Conservation (phyloP, 2,329 filamentous ascomycete species). For the Blastomyces parvus region DNA sequence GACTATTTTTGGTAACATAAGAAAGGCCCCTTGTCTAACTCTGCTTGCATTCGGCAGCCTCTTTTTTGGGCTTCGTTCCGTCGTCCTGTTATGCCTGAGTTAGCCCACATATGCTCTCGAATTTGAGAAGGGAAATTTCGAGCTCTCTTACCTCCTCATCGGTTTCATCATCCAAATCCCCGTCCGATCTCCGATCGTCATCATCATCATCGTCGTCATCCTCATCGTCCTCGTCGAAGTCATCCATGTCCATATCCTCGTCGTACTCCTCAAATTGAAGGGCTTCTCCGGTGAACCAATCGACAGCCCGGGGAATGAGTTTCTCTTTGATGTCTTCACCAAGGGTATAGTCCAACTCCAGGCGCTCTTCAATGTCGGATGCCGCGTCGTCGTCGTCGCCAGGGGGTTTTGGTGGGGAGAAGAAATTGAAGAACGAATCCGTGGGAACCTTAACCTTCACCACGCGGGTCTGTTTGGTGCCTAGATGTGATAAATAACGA, state of each 20-base stretch:
- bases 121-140: not conserved
- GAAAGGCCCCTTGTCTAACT: constrained; percentile 48
- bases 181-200: constrained; percentile 61
- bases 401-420: constrained; percentile 85
- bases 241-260: constrained; percentile 71
- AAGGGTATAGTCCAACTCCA: constrained; percentile 97
- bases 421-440: constrained; percentile 99
- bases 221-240: constrained; percentile 83
- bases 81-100: constrained; percentile 56
- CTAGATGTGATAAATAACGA: constrained; percentile 41
- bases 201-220: constrained; percentile 83
- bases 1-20: not conserved
- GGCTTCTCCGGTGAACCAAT: constrained; percentile 99
- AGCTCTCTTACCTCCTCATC: constrained; percentile 40
- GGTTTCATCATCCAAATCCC: constrained; percentile 54
- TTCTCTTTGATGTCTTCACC: constrained; percentile 99
- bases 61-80: constrained; percentile 81
- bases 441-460: constrained; percentile 99
- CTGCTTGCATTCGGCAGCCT: constrained; percentile 93
- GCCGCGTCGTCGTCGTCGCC: constrained; percentile 61
- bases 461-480: constrained; percentile 97
- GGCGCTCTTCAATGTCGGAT: constrained; percentile 89
- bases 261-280: constrained; percentile 92
- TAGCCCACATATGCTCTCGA: constrained; percentile 2
- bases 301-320: constrained; percentile 92